Evolutionary conservation across 345 rosid genomes (phyloP).

Genomic region (Pistacia integerrima): DNA sequence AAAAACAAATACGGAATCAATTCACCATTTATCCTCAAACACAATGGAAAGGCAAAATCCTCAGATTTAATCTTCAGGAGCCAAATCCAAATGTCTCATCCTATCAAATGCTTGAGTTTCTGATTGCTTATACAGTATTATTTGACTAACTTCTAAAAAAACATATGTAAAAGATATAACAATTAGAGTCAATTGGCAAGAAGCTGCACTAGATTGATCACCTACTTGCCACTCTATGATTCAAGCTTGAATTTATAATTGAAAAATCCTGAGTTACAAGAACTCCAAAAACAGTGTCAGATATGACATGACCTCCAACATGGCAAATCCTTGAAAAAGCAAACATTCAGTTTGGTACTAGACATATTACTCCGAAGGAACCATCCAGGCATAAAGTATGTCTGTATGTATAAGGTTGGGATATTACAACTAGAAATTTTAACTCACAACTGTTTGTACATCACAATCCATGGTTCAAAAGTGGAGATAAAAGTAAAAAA

Average conservation of each 20-base stretch:
- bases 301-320: conserved; percentile 3
- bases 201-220: background rate
- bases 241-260: background rate
- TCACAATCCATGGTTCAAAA: background rate
- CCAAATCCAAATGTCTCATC: background rate
- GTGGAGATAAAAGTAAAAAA: background rate
- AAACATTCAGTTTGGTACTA: background rate
- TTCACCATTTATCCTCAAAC: background rate
- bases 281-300: background rate
- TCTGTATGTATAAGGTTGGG: background rate
- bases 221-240: background rate
- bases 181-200: background rate
- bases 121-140: background rate
- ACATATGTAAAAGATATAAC: background rate
- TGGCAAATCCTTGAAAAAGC: background rate
- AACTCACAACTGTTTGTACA: background rate
- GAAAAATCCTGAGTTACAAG: background rate
- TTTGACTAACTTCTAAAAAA: background rate
- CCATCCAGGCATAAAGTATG: background rate
- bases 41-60: background rate
- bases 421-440: background rate
- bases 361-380: background rate
- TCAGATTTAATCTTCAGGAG: background rate
- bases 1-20: background rate
- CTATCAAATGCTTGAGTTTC: background rate